Base-by-base conservation (phyloP, 2,329 filamentous ascomycete genomes). In the Scortechinia acanthostroma region DNA sequence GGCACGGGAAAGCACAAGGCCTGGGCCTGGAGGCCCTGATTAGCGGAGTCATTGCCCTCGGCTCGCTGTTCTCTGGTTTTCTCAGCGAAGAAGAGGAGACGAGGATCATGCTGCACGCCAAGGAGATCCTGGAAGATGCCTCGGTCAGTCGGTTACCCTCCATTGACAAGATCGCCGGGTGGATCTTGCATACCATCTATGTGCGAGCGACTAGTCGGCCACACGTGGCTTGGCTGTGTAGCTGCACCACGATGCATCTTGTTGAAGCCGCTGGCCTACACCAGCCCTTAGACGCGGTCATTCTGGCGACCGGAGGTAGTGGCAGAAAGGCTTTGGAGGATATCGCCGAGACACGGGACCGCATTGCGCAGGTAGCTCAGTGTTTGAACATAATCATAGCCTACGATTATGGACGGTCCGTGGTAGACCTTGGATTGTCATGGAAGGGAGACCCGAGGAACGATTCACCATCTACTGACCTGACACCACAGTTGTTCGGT, bases 11-110 rank as follows among this genome's bases (percentile, higher is more conserved):
- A 23, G 44, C 50, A 21, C 50, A 53, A 46, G 50, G 52, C 25
- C 42, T 52, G 33, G 54, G 58, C 42, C 53, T 69, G 44, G 60
- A 62, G 43, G 56, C 59, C 3, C 45, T 61, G 3, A 49, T 62
- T 13, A 53, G 54, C 22, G 58, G 61, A 3, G 52, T 64, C 2
- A 45, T 58, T 20, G 56, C 54, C 4, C 45, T 64, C 13, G 59
- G 58, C 14, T 61, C 59, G 17, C 51, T 59, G 13, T 65, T 64
- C 37, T 56, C 51, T 4, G 37, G 46, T 4, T 22, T 43, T 2
- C 42, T 56, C 2, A 47, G 46, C 15, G 44, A 53, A 22, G 52
- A 51, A 6, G 35, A 48, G 13, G 62, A 64, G 47, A 48, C 46
- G 23, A 52, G 59, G 43, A 50, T 58, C 3, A 45, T 51, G 4